These are phyloP conservation scores for Canavalia gladiata DNA, from an alignment of 306 rosid species.

Conservation along the genomic window DNA sequence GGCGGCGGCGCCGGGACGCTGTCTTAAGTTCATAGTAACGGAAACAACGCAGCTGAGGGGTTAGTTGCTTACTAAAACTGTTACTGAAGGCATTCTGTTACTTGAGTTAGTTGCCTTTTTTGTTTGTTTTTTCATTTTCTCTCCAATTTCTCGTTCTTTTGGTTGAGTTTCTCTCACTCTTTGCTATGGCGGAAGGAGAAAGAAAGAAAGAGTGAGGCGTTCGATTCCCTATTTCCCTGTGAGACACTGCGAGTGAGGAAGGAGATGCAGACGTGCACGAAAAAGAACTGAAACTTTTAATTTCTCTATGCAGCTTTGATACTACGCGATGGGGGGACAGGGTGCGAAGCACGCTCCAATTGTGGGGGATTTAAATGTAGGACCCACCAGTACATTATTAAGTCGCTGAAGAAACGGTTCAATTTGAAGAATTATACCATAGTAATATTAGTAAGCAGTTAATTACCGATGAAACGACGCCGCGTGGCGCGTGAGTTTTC, in stretches of 20 bases:
- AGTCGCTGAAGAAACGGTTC: background rate
- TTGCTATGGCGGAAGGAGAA: constrained; percentile 18
- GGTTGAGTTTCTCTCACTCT: background rate
- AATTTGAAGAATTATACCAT: background rate
- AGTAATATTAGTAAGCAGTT: background rate
- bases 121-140: constrained; percentile 3
- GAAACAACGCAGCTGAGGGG: constrained; percentile 2
- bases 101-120: background rate
- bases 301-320: background rate
- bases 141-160: constrained; percentile 24
- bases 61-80: constrained; percentile 7
- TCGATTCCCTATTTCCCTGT: too few species aligned
- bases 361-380: background rate
- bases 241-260: background rate
- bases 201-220: background rate
- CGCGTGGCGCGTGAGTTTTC: background rate
- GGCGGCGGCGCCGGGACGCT: constrained; percentile 42
- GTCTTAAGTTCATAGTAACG: constrained; percentile 48
- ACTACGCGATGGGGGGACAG: constrained; percentile 9
- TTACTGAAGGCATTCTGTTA: constrained; percentile 36
- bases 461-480: constrained; percentile 12
- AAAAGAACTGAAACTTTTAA: constrained; percentile 47
- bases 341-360: constrained; percentile 27
- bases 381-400: constrained; percentile 19
- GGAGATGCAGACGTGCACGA: constrained; percentile 31